These are phyloP conservation scores for Fusarium setosum DNA, from an alignment of 2,329 filamentous ascomycete species.

Conservation along the genomic window DNA sequence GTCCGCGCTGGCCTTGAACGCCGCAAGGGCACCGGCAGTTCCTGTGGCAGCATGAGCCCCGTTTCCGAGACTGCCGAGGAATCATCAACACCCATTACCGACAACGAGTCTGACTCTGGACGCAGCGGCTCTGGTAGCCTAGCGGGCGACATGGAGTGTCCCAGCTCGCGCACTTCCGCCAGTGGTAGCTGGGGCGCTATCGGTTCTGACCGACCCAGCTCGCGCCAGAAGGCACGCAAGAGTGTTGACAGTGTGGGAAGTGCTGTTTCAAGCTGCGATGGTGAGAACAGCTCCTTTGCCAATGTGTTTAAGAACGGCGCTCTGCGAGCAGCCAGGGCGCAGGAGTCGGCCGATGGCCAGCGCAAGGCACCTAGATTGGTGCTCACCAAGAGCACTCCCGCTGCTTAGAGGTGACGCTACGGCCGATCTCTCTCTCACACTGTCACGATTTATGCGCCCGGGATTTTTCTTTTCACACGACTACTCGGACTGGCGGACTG, in stretches of 20 bases:
- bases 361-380: constrained; percentile 90
- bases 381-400: constrained; percentile 70
- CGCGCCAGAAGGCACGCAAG: constrained; percentile 72
- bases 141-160: constrained; percentile 76
- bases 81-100: constrained; percentile 74
- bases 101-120: constrained; percentile 79
- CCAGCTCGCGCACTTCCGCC: constrained; percentile 80
- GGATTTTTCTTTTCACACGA: constrained; percentile 51
- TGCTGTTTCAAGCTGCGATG: constrained; percentile 57
- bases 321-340: constrained; percentile 62
- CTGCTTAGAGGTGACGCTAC: constrained; percentile 41
- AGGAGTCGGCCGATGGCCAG: constrained; percentile 69
- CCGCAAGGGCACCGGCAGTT: constrained; percentile 79
- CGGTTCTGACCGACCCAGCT: constrained; percentile 84
- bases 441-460: constrained; percentile 53
- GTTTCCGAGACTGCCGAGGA: constrained; percentile 83
- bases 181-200: constrained; percentile 83
- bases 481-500: constrained; percentile 49
- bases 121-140: constrained; percentile 83
- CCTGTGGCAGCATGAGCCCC: constrained; percentile 84
- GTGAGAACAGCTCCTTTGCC: constrained; percentile 71
- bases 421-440: constrained; percentile 32
- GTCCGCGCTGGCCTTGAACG: constrained; percentile 90
- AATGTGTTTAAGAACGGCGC: constrained; percentile 72
- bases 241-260: constrained; percentile 75